phyloP scores from a whole-genome alignment of 805 yeast species.

The Torulaspora indica region DNA sequence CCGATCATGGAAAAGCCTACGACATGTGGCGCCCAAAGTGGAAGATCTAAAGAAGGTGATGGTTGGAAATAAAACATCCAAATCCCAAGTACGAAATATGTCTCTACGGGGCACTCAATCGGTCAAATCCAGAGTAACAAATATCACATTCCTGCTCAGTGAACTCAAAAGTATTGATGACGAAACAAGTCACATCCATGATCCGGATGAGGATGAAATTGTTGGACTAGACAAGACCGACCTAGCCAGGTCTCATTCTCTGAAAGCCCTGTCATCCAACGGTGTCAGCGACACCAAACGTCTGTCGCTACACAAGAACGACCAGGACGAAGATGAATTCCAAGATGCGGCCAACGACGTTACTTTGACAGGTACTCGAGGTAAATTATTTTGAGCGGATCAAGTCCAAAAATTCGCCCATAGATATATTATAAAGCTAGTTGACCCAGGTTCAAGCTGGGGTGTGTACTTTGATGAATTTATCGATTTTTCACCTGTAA shows the following conservation, averaged over 20 bases:
- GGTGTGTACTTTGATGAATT: not conserved
- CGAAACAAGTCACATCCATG: constrained; percentile 26
- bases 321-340: constrained; percentile 26
- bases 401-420: not conserved
- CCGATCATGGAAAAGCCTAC: constrained; percentile 22
- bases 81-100: constrained; percentile 4
- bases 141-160: constrained; percentile 35
- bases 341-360: constrained; percentile 32
- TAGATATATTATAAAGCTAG: not conserved
- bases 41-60: constrained; percentile 30
- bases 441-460: not conserved
- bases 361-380: constrained; percentile 26
- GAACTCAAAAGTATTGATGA: constrained; percentile 29
- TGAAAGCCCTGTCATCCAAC: constrained; percentile 17
- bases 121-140: constrained; percentile 36
- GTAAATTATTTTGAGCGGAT: constrained; percentile 24
- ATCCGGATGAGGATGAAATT: constrained; percentile 36
- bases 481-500: not conserved
- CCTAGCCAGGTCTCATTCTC: constrained; percentile 30
- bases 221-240: constrained; percentile 33
- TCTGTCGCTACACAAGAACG: constrained; percentile 13
- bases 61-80: constrained; percentile 8
- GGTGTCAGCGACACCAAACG: constrained; percentile 11
- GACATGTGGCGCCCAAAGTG: constrained; percentile 26
- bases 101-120: constrained; percentile 33